Base-by-base conservation (phyloP, 129 eudicot genomes). In the Rutidosis leptorrhynchoides region DNA sequence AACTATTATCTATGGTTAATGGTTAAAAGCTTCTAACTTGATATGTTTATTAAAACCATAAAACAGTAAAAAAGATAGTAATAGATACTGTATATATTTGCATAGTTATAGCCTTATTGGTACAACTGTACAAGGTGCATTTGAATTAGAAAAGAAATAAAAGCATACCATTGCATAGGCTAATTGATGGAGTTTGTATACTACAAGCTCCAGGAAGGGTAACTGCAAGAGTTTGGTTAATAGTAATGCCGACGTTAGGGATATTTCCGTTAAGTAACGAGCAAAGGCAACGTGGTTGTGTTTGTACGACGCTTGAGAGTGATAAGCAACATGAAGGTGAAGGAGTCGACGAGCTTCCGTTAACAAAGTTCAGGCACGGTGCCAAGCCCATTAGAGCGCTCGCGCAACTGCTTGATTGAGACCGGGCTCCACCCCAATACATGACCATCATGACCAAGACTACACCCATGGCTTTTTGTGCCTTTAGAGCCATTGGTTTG, bases 211-310 rank as follows among this genome's bases (percentile, higher is more conserved):
- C 64, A 2, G 96, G 96, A 22, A 85, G 83, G 4, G 72, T 35
- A 10, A 89, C 17, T 2, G 96, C 95, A 11, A 67, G 83, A 37
- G 95, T 85, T 49, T 81, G 88, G 52, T 89, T 89, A 0, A 89
- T 79, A 21, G 73, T 72, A 26, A 83, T 33, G 5, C 96, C 96
- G 4, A 79, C 60, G 32, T 73, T 55, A 3, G 90, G 59, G 3
- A 28, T 68, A 67, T 73, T 78, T n/a, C 85, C 82, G 53, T 76
- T 79, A 8, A 89, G 69, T 16, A 89, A 64, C 0, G 78, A 48
- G 72, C 96, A 89, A 14, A 89, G 83, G 67, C 96, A 85, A 48
- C 62, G 85, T 2, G 96, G 90, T 55, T 83, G 84, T 3, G 84
- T 53, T 33, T 55, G 79, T 17, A 78, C 86, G 15, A 84, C 69